Percentiles rank a stretch among this genome's conserved stretches.
Evolutionary conservation across 2,329 filamentous ascomycete genomes (phyloP).

Genomic region (Zymoseptoria pseudotritici): DNA sequence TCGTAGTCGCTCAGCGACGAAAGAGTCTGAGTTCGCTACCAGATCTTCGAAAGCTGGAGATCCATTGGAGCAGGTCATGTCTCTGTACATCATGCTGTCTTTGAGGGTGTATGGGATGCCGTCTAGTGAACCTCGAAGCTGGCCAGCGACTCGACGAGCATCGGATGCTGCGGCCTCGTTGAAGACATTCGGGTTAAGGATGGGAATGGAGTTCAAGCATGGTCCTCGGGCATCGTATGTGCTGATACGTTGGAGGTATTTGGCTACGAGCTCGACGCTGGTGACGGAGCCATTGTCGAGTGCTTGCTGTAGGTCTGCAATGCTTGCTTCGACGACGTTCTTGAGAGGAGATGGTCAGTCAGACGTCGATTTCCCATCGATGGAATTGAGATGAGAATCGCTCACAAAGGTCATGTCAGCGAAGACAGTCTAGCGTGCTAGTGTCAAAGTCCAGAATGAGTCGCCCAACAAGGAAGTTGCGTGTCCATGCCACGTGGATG

Average conservation of each 20-base stretch:
- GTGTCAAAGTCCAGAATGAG: neutral
- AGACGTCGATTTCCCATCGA: neutral
- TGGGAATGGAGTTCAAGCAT: slow-evolving; percentile 42
- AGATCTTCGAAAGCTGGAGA: slow-evolving; percentile 49
- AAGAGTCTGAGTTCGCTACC: slow-evolving; percentile 46
- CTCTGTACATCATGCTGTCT: slow-evolving; percentile 49
- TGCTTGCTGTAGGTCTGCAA: slow-evolving; percentile 38
- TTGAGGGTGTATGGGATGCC: slow-evolving; percentile 54
- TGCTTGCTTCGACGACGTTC: slow-evolving; percentile 43
- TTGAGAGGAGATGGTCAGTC: slow-evolving; percentile 1
- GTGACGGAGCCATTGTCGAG: slow-evolving; percentile 35
- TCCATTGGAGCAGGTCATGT: slow-evolving; percentile 47
- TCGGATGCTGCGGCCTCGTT: slow-evolving; percentile 44
- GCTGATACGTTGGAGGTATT: slow-evolving; percentile 43
- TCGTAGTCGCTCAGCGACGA: slow-evolving; percentile 41
- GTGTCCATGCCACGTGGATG: neutral
- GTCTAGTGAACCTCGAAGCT: slow-evolving; percentile 38
- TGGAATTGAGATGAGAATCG: neutral
- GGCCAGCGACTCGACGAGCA: slow-evolving; percentile 34
- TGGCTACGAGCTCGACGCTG: slow-evolving; percentile 40
- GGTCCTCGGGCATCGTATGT: slow-evolving; percentile 38
- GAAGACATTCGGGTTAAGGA: slow-evolving; percentile 42
- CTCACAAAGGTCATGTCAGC: neutral
- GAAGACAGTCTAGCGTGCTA: neutral
- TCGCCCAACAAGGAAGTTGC: neutral